Conservation (phyloP, 2,329 filamentous ascomycete genomes). For the Ceratocystis ficicola region DNA sequence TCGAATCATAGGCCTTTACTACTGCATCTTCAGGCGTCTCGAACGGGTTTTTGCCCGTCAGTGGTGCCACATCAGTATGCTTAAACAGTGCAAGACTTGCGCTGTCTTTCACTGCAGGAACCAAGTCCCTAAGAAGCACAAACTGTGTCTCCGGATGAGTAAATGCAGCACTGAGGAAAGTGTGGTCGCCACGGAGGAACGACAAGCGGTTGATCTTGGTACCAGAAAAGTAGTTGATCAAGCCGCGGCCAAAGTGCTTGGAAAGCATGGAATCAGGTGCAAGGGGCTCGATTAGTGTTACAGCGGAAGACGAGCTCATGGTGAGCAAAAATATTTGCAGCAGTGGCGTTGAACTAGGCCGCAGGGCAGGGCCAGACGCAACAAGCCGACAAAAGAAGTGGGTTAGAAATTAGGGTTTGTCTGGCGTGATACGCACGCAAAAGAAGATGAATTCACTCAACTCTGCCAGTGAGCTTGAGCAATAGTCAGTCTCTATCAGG, state of each 20-base stretch:
- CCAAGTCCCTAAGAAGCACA: conserved; percentile 65
- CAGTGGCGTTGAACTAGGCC: not conserved
- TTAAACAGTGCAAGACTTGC: conserved; percentile 53
- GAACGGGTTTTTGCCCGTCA: conserved; percentile 65
- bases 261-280: conserved; percentile 52
- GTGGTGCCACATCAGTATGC: conserved; percentile 53
- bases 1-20: conserved; percentile 62
- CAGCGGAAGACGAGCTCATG: conserved; percentile 14
- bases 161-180: conserved; percentile 58
- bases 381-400: not conserved
- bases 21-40: conserved; percentile 57
- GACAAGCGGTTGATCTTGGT: conserved; percentile 67
- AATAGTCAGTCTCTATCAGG: not conserved
- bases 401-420: not conserved
- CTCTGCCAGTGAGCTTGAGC: not conserved
- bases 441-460: not conserved
- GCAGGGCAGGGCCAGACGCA: not conserved
- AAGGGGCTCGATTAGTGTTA: conserved; percentile 28
- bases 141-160: conserved; percentile 55
- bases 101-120: conserved; percentile 51
- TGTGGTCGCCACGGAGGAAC: conserved; percentile 58
- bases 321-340: not conserved
- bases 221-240: conserved; percentile 74
- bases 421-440: too few species aligned
- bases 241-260: conserved; percentile 64